A percentile compares a stretch with the other conserved stretches of the same genome.
These are phyloP conservation scores for Lodderomyces beijingensis DNA, from an alignment of 1,139 yeast species.

Conservation along the genomic window DNA sequence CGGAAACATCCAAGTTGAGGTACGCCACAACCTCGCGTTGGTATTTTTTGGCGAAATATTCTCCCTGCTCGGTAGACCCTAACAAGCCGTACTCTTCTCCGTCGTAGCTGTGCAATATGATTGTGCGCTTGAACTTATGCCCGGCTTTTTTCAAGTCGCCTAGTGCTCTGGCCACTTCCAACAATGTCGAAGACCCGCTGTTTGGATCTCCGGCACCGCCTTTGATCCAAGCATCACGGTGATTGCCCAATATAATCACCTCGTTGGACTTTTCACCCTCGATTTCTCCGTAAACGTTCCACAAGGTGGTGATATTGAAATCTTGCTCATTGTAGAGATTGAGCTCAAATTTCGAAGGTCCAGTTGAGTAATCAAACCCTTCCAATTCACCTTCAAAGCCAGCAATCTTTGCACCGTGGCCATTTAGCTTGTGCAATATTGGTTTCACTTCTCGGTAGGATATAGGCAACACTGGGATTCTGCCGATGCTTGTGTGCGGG, in stretches of 20 bases:
- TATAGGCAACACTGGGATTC: slow-evolving; percentile 46
- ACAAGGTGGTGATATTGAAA: slow-evolving; percentile 39
- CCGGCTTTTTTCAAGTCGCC: slow-evolving; percentile 43
- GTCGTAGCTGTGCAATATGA: slow-evolving; percentile 39
- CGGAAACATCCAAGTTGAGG: slow-evolving; percentile 40
- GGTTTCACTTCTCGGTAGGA: slow-evolving; percentile 46
- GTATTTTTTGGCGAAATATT: slow-evolving; percentile 31
- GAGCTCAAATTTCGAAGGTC: slow-evolving; percentile 42
- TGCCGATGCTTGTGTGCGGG: slow-evolving; percentile 38
- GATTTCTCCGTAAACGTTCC: slow-evolving; percentile 45
- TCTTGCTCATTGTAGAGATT: slow-evolving; percentile 41
- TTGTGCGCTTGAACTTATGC: slow-evolving; percentile 36
- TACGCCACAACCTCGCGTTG: slow-evolving; percentile 41
- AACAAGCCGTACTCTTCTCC: slow-evolving; percentile 48
- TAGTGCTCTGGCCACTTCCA: slow-evolving; percentile 44
- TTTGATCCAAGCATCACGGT: slow-evolving; percentile 52
- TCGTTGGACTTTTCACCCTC: slow-evolving; percentile 39
- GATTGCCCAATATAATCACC: slow-evolving; percentile 44
- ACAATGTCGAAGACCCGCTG: slow-evolving; percentile 39
- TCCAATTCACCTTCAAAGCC: slow-evolving; percentile 41
- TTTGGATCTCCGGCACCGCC: slow-evolving; percentile 51
- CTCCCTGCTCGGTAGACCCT: slow-evolving; percentile 47
- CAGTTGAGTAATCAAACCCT: slow-evolving; percentile 38
- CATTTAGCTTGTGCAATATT: slow-evolving; percentile 39
- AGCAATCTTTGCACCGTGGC: slow-evolving; percentile 31